Evolutionary conservation across 2,329 filamentous ascomycete genomes (phyloP).

Genomic region (Dactylellina parvicollis): DNA sequence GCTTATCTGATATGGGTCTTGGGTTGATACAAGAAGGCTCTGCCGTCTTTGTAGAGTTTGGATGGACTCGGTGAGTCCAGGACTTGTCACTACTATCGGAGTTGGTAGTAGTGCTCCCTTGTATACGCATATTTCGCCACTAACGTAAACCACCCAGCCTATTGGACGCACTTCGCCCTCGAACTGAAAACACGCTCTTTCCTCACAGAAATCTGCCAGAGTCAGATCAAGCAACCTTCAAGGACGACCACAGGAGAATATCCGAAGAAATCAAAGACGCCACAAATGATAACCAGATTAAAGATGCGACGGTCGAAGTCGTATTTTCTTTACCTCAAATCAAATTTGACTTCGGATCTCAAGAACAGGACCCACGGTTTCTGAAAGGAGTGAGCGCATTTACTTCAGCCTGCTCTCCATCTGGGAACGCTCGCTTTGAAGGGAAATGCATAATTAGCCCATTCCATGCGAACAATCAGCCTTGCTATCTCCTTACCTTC

Average conservation of each 20-base stretch:
- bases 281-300: conserved; percentile 16
- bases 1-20: conserved; percentile 44
- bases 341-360: conserved; percentile 36
- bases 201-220: conserved; percentile 4
- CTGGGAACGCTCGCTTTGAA: conserved; percentile 41
- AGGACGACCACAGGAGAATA: conserved; percentile 20
- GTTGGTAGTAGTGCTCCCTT: background rate
- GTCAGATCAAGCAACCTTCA: conserved; percentile 16
- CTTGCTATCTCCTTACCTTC: conserved; percentile 44
- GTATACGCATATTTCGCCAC: background rate
- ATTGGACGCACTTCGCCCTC: conserved; percentile 27
- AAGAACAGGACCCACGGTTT: conserved; percentile 7
- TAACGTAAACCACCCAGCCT: conserved; percentile 7
- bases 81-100: background rate
- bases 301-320: conserved; percentile 36
- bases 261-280: conserved; percentile 4
- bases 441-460: conserved; percentile 43
- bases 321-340: conserved; percentile 45
- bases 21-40: conserved; percentile 50
- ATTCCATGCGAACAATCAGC: conserved; percentile 2
- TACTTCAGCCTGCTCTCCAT: conserved; percentile 43
- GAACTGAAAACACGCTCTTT: conserved; percentile 16
- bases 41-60: conserved; percentile 46
- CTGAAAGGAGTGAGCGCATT: conserved; percentile 8
- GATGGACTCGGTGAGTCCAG: conserved; percentile 38